Evolutionary conservation across 371 early-diverging fungal species (phyloP).

Genomic region (Mucor piriformis): DNA sequence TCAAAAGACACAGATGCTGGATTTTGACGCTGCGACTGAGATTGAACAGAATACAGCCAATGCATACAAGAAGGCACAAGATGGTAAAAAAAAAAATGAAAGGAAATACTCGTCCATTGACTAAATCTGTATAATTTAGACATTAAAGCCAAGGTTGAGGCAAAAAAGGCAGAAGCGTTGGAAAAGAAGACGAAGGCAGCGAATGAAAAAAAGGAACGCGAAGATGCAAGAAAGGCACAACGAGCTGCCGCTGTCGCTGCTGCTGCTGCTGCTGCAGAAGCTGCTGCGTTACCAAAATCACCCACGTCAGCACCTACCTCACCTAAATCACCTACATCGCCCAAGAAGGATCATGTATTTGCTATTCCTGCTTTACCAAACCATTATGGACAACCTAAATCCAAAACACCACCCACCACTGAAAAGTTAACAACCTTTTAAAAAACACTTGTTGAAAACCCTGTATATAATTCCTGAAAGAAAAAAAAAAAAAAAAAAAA

Average conservation of each 20-base stretch:
- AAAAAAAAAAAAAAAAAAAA: too few relatives aligned
- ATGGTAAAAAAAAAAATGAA: slow-evolving; percentile 8
- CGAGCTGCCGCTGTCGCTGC: not conserved
- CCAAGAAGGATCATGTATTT: slow-evolving; percentile 9
- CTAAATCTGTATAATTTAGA: slow-evolving; percentile 1
- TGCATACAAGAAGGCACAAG: slow-evolving; percentile 22
- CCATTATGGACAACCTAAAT: slow-evolving; percentile 3
- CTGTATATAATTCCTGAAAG: not conserved
- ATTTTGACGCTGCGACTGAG: slow-evolving; percentile 25
- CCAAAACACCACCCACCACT: slow-evolving; percentile 1
- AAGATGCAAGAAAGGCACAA: slow-evolving; percentile 4
- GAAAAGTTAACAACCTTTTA: slow-evolving; percentile 8
- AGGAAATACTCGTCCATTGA: not conserved
- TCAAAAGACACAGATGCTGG: slow-evolving; percentile 32
- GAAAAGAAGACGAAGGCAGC: not conserved
- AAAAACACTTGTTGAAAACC: not conserved
- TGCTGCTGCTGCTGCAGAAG: not conserved
- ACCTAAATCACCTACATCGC: slow-evolving; percentile 16
- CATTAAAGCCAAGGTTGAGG: slow-evolving; percentile 13
- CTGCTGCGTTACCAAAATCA: not conserved
- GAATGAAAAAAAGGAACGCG: slow-evolving; percentile 7
- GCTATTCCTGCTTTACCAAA: slow-evolving; percentile 5
- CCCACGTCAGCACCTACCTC: slow-evolving; percentile 16
- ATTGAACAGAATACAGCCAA: slow-evolving; percentile 18
- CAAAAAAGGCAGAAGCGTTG: slow-evolving; percentile 11